These are phyloP conservation scores for Glycyrrhiza uralensis DNA, from an alignment of 306 rosid species.

Conservation along the genomic window DNA sequence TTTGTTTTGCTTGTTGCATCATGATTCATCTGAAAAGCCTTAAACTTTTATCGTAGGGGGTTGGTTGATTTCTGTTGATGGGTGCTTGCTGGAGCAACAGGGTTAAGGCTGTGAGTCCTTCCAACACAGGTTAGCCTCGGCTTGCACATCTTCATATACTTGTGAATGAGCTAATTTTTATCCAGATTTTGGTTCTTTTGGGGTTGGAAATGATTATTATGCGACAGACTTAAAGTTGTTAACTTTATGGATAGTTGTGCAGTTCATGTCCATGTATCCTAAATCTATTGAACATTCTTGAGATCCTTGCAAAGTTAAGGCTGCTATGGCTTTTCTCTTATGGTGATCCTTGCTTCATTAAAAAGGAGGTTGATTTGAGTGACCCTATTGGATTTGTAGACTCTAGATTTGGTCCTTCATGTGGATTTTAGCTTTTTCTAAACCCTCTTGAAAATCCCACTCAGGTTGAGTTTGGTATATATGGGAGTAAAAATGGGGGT, in stretches of 20 bases:
- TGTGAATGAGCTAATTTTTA: neutral
- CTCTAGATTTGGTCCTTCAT: neutral
- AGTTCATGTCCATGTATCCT: neutral
- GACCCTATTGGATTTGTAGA: slow-evolving; percentile 9
- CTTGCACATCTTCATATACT: neutral
- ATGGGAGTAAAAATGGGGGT: neutral
- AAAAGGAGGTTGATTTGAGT: neutral
- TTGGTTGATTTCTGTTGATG: slow-evolving; percentile 55
- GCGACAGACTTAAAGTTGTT: slow-evolving; percentile 8
- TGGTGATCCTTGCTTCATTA: slow-evolving; percentile 15
- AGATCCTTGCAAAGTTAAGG: slow-evolving; percentile 28
- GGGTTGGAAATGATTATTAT: slow-evolving; percentile 1
- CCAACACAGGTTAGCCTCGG: slow-evolving; percentile 53
- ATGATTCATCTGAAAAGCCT: slow-evolving; percentile 27
- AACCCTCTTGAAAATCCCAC: neutral
- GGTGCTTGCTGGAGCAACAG: slow-evolving; percentile 91
- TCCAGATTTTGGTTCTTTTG: neutral
- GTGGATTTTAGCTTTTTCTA: neutral
- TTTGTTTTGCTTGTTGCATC: slow-evolving; percentile 25
- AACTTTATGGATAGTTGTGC: slow-evolving; percentile 19
- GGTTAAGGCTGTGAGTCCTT: slow-evolving; percentile 67
- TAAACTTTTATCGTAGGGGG: slow-evolving; percentile 18
- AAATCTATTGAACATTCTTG: slow-evolving; percentile 10
- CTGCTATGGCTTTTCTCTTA: slow-evolving; percentile 22
- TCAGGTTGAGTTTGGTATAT: slow-evolving; percentile 8